phyloP scores from a whole-genome alignment of 768 basidiomycete genomes.

The Hebeloma cylindrosporum region DNA sequence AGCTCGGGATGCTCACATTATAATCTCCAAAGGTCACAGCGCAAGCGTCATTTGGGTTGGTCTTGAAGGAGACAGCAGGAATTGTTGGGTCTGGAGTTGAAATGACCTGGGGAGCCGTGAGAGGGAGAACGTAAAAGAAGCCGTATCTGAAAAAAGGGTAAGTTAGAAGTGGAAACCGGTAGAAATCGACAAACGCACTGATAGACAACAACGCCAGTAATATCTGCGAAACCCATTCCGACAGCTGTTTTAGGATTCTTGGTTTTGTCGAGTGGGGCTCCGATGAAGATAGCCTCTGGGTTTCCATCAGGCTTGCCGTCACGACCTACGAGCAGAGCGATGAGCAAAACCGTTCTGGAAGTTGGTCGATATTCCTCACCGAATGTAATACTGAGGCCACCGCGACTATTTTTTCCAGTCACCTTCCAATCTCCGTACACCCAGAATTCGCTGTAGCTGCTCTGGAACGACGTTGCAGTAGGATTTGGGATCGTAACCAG shows the following conservation, averaged over 20 bases:
- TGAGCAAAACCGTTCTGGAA: neutral
- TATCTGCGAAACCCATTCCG: slow-evolving; percentile 46
- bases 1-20: slow-evolving; percentile 39
- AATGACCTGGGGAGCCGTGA: slow-evolving; percentile 51
- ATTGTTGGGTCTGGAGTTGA: slow-evolving; percentile 34
- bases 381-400: slow-evolving; percentile 52
- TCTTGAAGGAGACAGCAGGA: slow-evolving; percentile 40
- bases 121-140: slow-evolving; percentile 57
- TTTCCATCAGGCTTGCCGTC: slow-evolving; percentile 56
- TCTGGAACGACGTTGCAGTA: slow-evolving; percentile 47
- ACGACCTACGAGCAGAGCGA: slow-evolving; percentile 33
- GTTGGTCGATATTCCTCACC: slow-evolving; percentile 27
- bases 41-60: slow-evolving; percentile 36
- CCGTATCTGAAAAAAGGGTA: slow-evolving; percentile 36
- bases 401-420: slow-evolving; percentile 54
- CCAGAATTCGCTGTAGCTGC: slow-evolving; percentile 58
- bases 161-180: neutral
- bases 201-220: slow-evolving; percentile 56
- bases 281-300: slow-evolving; percentile 57
- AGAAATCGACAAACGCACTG: slow-evolving; percentile 35
- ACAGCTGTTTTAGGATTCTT: slow-evolving; percentile 49
- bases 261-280: slow-evolving; percentile 51
- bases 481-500: slow-evolving; percentile 54
- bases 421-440: slow-evolving; percentile 56
- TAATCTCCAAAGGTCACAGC: slow-evolving; percentile 57